phyloP scores from a whole-genome alignment of 495 filamentous ascomycete genomes.

The Daldinia concentrica region DNA sequence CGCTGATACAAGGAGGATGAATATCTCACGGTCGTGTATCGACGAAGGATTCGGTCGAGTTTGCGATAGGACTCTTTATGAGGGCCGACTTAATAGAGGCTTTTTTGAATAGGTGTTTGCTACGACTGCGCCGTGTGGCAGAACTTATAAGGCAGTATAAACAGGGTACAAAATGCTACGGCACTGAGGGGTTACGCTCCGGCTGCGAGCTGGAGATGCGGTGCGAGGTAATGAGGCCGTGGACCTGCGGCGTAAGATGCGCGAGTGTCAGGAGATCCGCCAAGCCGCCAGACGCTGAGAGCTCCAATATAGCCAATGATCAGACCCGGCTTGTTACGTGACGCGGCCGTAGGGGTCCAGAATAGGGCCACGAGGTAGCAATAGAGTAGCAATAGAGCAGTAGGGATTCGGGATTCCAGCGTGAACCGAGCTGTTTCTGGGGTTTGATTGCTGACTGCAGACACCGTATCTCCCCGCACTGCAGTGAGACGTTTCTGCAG shows the following conservation, averaged over 20 bases:
- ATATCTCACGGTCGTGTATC: slow-evolving; percentile 7
- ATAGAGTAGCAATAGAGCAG: slow-evolving; percentile 19
- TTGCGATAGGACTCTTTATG: not conserved
- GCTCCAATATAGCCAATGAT: slow-evolving; percentile 20
- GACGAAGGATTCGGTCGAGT: not conserved
- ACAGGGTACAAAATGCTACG: not conserved
- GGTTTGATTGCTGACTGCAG: slow-evolving; percentile 44
- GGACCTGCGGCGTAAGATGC: slow-evolving; percentile 20
- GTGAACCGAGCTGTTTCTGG: slow-evolving; percentile 30
- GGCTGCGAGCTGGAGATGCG: slow-evolving; percentile 16
- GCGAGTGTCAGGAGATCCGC: not conserved
- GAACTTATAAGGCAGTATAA: not conserved
- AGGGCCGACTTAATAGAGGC: not conserved
- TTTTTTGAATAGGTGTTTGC: not conserved
- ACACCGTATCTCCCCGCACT: slow-evolving; percentile 43
- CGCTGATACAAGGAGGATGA: slow-evolving; percentile 10
- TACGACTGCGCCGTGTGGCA: not conserved
- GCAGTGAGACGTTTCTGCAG: slow-evolving; percentile 38
- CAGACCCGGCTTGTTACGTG: slow-evolving; percentile 8
- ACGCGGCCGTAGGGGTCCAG: slow-evolving; percentile 29
- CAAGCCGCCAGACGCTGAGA: slow-evolving; percentile 16
- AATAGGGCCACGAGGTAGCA: slow-evolving; percentile 16
- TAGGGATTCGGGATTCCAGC: slow-evolving; percentile 36
- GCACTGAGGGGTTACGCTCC: not conserved
- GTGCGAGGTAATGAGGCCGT: slow-evolving; percentile 9